Percentiles rank a stretch among this genome's conserved stretches.
Conservation (phyloP, 2,329 filamentous ascomycete genomes). For the Onygenales sp. region DNA sequence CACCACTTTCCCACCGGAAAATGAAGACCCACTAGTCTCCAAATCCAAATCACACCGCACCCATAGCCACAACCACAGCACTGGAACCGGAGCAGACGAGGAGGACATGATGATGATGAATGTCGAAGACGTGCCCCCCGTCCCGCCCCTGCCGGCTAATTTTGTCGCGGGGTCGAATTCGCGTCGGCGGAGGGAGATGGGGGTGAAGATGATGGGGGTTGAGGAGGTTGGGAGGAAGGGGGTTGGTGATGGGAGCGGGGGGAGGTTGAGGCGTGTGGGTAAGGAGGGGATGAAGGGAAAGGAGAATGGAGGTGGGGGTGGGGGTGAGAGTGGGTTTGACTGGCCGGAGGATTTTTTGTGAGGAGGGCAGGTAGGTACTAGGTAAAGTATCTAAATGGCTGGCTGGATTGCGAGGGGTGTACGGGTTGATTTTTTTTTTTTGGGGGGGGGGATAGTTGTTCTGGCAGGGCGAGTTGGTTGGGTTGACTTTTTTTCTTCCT, state of each 20-base stretch:
- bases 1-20: neutral
- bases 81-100: neutral
- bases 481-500: too few species aligned
- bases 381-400: too few species aligned
- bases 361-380: neutral
- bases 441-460: too few species aligned
- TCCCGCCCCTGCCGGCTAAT: constrained; percentile 28
- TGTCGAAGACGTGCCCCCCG: constrained; percentile 28
- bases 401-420: too few species aligned
- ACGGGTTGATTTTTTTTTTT: too few species aligned
- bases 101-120: constrained; percentile 9
- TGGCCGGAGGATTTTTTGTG: constrained; percentile 38
- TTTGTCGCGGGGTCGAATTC: constrained; percentile 10
- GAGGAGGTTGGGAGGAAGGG: too few species aligned
- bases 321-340: constrained; percentile 20
- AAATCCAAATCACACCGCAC: constrained; percentile 13
- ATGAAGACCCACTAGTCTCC: constrained; percentile 9
- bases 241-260: too few species aligned
- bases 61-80: neutral
- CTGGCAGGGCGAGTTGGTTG: too few species aligned
- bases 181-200: neutral
- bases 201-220: constrained; percentile 15
- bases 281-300: too few species aligned
- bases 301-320: constrained; percentile 14
- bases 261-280: too few species aligned